Evolutionary conservation across 1,284 basidiomycete species (phyloP), one percentile per base, ranked within the genome.

Genomic region (Anthracocystis walkeri): DNA sequence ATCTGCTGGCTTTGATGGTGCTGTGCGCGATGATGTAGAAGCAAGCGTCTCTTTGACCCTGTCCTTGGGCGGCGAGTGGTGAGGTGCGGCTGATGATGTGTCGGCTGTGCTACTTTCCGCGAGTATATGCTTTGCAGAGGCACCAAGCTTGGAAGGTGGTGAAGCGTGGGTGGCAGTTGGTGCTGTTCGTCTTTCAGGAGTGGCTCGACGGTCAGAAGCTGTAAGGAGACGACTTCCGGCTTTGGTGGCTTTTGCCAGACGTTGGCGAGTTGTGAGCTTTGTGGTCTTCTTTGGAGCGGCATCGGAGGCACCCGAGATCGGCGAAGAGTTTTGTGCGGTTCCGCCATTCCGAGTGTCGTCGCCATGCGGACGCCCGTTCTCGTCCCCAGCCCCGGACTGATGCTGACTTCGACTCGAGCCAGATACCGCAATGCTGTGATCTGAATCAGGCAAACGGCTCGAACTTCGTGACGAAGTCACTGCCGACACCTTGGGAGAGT

Each of bases 211-310:
- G 12, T 75, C 67, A 3, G 73, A 56, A 4, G 56, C 65, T 18
- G 57, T 44, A 3, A 77, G 60, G 7, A 69, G 59, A 12, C 68
- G 58, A 41, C 66, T 70, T 8, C 69, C 70, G 3, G 61, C 75
- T 48, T 77, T 77, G 16, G 75, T 72, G 1, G 75, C 75, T 46
- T 77, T 77, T 18, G 75, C 70, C 0, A 77, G 55, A 29, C 75
- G 65, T 45, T 73, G 70, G 6, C 75, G 62, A 3, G 75, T 77
- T 7, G 75, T 73, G 20, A 77, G 61, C 55, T 76, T 77, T 4
- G 50, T 23, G 5, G 48, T 42, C 53, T 69, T 70, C 57, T 68
- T 74, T 7, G 53, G 10, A 21, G 41, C 40, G 29, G 33, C 54
- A 16, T 72, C 69, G 4, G 69, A 65, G 18, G 48, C 31, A n/a